phyloP scores from a whole-genome alignment of 2,329 filamentous ascomycete genomes.

The Metarhizium brunneum region DNA sequence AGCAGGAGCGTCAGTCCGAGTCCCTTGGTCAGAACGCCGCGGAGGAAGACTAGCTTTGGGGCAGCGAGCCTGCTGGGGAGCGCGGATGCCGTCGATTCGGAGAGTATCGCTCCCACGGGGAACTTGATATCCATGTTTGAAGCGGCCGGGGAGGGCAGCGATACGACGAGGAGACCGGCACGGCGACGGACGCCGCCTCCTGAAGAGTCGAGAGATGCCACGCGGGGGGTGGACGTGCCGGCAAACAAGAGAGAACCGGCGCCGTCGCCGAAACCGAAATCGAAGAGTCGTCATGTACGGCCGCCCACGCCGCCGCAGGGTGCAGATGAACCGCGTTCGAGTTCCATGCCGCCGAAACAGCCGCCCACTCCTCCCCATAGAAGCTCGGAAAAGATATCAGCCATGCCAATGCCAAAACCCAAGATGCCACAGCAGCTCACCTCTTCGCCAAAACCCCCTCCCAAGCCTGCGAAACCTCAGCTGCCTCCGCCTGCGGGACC shows the following conservation, averaged over 20 bases:
- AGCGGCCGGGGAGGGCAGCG: constrained; percentile 25
- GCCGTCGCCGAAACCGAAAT: neutral
- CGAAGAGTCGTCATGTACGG: neutral
- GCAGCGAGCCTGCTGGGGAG: constrained; percentile 16
- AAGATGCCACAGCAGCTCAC: constrained; percentile 11
- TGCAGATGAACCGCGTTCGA: neutral
- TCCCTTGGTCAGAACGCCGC: constrained; percentile 13
- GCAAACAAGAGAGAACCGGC: neutral
- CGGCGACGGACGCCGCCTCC: constrained; percentile 2
- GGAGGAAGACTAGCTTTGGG: constrained; percentile 21
- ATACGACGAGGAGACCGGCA: constrained; percentile 23
- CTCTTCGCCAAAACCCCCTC: neutral
- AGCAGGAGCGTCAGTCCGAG: constrained; percentile 38
- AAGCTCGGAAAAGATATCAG: constrained; percentile 3
- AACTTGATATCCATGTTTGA: constrained; percentile 64
- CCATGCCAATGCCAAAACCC: constrained; percentile 9
- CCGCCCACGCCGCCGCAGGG: neutral
- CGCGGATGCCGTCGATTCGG: constrained; percentile 34
- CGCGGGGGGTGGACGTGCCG: neutral
- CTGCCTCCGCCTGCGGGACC: neutral
- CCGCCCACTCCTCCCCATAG: constrained; percentile 1
- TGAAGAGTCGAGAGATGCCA: neutral
- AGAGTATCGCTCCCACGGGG: constrained; percentile 51
- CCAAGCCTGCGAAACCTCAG: neutral
- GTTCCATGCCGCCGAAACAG: neutral